These are phyloP conservation scores for Kwoniella bestiolae DNA, from an alignment of 768 basidiomycete species.

Conservation along the genomic window DNA sequence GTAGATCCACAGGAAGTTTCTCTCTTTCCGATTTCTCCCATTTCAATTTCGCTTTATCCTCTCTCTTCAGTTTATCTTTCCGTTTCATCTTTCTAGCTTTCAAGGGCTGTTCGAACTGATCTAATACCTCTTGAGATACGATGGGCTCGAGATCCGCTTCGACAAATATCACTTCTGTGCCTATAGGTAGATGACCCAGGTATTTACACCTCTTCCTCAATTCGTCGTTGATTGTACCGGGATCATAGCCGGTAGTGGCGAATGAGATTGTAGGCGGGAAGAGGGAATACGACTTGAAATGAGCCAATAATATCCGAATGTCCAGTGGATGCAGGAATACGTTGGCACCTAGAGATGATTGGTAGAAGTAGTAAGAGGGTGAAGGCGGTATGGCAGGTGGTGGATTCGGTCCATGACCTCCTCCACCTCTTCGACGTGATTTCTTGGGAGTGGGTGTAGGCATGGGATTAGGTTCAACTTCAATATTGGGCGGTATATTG, in stretches of 20 bases:
- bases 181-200: slow-evolving; percentile 85
- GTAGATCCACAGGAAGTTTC: slow-evolving; percentile 51
- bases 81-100: slow-evolving; percentile 73
- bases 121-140: slow-evolving; percentile 74
- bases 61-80: slow-evolving; percentile 80
- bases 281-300: slow-evolving; percentile 71
- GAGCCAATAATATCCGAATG: slow-evolving; percentile 85
- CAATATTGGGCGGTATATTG: slow-evolving; percentile 39
- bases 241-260: slow-evolving; percentile 71
- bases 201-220: slow-evolving; percentile 94
- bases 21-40: slow-evolving; percentile 78
- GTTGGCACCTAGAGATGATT: slow-evolving; percentile 85
- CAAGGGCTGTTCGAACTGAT: slow-evolving; percentile 80
- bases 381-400: slow-evolving; percentile 78
- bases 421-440: slow-evolving; percentile 21
- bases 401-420: slow-evolving; percentile 15
- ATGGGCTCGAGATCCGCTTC: slow-evolving; percentile 81
- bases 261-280: slow-evolving; percentile 80
- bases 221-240: slow-evolving; percentile 74
- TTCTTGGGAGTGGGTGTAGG: slow-evolving; percentile 29
- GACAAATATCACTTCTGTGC: slow-evolving; percentile 90
- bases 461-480: slow-evolving; percentile 41
- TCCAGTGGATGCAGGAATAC: slow-evolving; percentile 95
- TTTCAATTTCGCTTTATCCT: slow-evolving; percentile 77
- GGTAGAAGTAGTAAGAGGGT: slow-evolving; percentile 93